phyloP scores from a whole-genome alignment of 176 grass and related monocot genomes.

The Oryza brachyantha region DNA sequence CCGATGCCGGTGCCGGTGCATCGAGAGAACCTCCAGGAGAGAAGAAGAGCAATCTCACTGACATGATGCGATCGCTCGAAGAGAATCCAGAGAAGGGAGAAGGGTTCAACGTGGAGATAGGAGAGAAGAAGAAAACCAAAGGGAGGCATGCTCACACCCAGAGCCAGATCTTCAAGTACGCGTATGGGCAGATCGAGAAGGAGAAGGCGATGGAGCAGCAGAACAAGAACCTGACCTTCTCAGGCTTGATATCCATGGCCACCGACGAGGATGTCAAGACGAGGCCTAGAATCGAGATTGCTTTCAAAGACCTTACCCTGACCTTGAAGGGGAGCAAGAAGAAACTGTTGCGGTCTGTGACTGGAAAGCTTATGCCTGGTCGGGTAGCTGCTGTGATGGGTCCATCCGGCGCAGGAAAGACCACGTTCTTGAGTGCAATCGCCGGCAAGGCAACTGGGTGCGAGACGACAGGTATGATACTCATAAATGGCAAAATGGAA shows the following conservation, averaged over 20 bases:
- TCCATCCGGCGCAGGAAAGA: constrained; percentile 89
- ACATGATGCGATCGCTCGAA: constrained; percentile 62
- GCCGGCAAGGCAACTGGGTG: constrained; percentile 87
- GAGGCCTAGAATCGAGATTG: constrained; percentile 70
- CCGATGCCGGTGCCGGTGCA: neutral
- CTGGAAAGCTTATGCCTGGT: constrained; percentile 82
- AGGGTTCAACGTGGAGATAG: constrained; percentile 63
- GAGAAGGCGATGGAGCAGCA: constrained; percentile 83
- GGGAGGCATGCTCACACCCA: constrained; percentile 69
- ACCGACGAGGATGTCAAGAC: constrained; percentile 60
- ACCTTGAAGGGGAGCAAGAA: constrained; percentile 90
- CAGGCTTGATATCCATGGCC: constrained; percentile 87
- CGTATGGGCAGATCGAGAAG: constrained; percentile 90
- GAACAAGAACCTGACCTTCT: constrained; percentile 70
- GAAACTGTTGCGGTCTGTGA: constrained; percentile 68
- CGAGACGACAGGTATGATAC: constrained; percentile 48
- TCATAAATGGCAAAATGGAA: constrained; percentile 80
- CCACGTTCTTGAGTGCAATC: constrained; percentile 82
- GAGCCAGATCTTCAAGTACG: constrained; percentile 94
- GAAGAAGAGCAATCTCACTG: constrained; percentile 46
- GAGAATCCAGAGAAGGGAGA: constrained; percentile 57
- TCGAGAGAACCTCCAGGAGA: constrained; percentile 25
- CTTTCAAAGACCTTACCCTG: constrained; percentile 81
- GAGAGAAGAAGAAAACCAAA: constrained; percentile 74
- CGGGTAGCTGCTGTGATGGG: constrained; percentile 90